Base-by-base conservation (phyloP, 2,329 filamentous ascomycete species). In the Colletotrichum camelliae region DNA sequence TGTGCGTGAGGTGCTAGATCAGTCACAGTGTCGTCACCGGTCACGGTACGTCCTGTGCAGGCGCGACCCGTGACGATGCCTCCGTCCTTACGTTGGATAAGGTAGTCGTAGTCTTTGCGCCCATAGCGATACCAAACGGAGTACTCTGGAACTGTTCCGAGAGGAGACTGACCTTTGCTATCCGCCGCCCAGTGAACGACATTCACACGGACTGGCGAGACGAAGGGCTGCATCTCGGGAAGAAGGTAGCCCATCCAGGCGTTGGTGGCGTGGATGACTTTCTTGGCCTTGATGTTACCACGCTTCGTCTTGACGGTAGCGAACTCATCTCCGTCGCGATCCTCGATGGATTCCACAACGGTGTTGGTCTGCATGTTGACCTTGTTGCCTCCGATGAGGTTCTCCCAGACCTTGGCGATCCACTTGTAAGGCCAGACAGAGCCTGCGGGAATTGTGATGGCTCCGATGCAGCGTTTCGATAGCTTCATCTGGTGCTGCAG, bases 211-310 rank as follows among this genome's bases (percentile, higher is more conserved):
- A 76, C 67, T 31, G 75, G 66, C 15, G 77, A 74, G 43, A 79
- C 33, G 67, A 73, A 73, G 31, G 76, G 66, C n/a, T 76, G 61
- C 73, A 81, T 68, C 52, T 81, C 79, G 4, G 78, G 80, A 3
- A 81, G 55, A 1, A 81, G 69, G n/a, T 77, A 70, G 10, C 79
- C 77, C 16, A 80, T 66, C 75, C 79, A 81, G n/a, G 70, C 80
- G 39, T 82, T 82, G 10, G 80, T 80, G 6, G 80, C 79, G 29
- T 81, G 79, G 1, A 82, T 72, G 15, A 82, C 74, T 6, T 78
- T 67, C 4, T 57, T 73, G 8, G 79, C 77, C 21, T 64, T 65
- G 16, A 81, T 78, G 10, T 52, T 67, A 4, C 81, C 81, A 5
- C 79, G 76, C 27, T 74, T 66, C 4, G 55, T 58, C 7, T 27